Conservation (phyloP, 2,329 filamentous ascomycete species). For the Bipolaris zeicola region DNA sequence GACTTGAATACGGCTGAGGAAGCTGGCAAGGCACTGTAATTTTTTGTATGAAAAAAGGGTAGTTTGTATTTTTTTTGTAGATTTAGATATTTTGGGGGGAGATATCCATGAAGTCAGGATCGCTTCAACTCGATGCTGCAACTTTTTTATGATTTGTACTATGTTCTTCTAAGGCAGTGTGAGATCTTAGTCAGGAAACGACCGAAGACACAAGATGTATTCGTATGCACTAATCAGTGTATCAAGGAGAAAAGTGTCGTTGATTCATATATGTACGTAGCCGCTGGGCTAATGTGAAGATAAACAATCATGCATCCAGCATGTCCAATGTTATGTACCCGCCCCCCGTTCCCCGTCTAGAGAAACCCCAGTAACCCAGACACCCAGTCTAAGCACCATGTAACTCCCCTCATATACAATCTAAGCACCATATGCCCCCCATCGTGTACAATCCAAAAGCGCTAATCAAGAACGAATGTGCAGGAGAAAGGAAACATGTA, state of each 20-base stretch:
- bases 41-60: background rate
- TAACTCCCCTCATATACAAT: too few species aligned
- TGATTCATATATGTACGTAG: background rate
- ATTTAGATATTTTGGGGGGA: background rate
- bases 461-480: background rate
- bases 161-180: too few species aligned
- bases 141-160: background rate
- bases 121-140: slow-evolving; percentile 10
- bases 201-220: too few species aligned
- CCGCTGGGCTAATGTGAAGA: background rate
- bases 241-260: background rate
- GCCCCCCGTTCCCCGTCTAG: background rate
- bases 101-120: background rate
- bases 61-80: background rate
- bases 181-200: too few species aligned
- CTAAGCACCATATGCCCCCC: background rate
- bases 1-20: slow-evolving; percentile 13
- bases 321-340: background rate
- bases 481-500: background rate
- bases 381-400: background rate
- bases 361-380: background rate
- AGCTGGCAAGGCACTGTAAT: slow-evolving; percentile 3
- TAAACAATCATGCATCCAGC: background rate
- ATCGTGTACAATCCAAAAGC: background rate
- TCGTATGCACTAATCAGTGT: too few species aligned